Percentiles rank a stretch among this genome's conserved stretches.
phyloP scores from a whole-genome alignment of 2,329 filamentous ascomycete species.

The Daldinia sp. region DNA sequence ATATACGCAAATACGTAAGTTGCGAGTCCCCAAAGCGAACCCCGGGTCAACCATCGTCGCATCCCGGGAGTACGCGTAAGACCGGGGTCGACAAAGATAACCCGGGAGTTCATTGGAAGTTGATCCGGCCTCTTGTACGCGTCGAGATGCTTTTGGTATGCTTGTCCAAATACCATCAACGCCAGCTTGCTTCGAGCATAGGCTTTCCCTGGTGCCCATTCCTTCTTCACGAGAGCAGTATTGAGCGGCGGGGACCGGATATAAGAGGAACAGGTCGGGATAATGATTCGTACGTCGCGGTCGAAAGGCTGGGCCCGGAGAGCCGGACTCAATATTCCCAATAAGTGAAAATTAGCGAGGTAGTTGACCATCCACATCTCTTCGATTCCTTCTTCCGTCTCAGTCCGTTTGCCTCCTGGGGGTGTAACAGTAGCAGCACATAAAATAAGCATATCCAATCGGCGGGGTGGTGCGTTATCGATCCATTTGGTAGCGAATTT shows the following conservation, averaged over 20 bases:
- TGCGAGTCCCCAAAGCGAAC: slow-evolving; percentile 80
- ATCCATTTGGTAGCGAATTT: slow-evolving; percentile 98
- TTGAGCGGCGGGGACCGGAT: slow-evolving; percentile 76
- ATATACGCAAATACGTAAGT: slow-evolving; percentile 82
- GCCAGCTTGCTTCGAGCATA: slow-evolving; percentile 78
- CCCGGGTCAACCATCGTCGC: slow-evolving; percentile 84
- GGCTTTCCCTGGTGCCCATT: slow-evolving; percentile 64
- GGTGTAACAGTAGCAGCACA: slow-evolving; percentile 83
- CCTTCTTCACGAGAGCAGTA: slow-evolving; percentile 57
- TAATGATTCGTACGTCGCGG: slow-evolving; percentile 87
- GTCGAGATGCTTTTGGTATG: slow-evolving; percentile 92
- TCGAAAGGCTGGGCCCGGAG: slow-evolving; percentile 91
- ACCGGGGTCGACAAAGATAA: slow-evolving; percentile 89
- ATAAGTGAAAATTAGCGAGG: slow-evolving; percentile 91
- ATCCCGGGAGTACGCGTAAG: slow-evolving; percentile 85
- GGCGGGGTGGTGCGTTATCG: slow-evolving; percentile 87
- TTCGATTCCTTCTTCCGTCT: slow-evolving; percentile 83
- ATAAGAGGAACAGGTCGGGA: slow-evolving; percentile 89
- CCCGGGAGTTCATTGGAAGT: slow-evolving; percentile 80
- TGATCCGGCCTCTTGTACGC: slow-evolving; percentile 85
- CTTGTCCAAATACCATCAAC: slow-evolving; percentile 85
- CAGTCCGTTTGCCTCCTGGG: slow-evolving; percentile 63
- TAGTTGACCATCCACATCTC: slow-evolving; percentile 95
- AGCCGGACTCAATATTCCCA: slow-evolving; percentile 90
- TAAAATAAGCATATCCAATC: slow-evolving; percentile 89